These are phyloP conservation scores for Chalciporus piperatus DNA, from an alignment of 768 basidiomycete species.

Conservation along the genomic window DNA sequence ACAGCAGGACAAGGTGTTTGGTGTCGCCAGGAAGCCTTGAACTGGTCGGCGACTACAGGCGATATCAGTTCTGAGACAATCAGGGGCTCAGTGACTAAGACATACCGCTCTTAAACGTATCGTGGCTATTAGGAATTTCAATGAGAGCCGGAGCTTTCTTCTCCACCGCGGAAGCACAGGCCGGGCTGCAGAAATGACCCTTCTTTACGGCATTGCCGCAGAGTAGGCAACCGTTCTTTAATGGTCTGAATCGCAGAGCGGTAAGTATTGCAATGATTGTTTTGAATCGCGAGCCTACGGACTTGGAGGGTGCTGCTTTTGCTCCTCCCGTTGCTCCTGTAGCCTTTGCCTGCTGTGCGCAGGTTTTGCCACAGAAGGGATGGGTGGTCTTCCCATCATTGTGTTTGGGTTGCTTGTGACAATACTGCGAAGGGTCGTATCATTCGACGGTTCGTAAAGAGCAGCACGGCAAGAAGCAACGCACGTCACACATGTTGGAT, in stretches of 20 bases:
- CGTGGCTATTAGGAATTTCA: slow-evolving; percentile 57
- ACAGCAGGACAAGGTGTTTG: slow-evolving; percentile 56
- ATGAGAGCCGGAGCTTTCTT: slow-evolving; percentile 54
- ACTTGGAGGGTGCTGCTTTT: slow-evolving; percentile 28
- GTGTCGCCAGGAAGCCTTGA: slow-evolving; percentile 69
- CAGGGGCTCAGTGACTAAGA: not conserved
- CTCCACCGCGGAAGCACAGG: slow-evolving; percentile 54
- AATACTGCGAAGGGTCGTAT: slow-evolving; percentile 40
- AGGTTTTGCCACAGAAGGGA: slow-evolving; percentile 62
- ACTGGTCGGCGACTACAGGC: slow-evolving; percentile 58
- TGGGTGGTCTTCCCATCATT: slow-evolving; percentile 56
- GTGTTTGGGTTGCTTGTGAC: slow-evolving; percentile 58
- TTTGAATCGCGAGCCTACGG: slow-evolving; percentile 21
- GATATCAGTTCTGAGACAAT: slow-evolving; percentile 1
- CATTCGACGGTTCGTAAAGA: not conserved
- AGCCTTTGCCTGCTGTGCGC: slow-evolving; percentile 47
- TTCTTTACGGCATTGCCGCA: slow-evolving; percentile 59
- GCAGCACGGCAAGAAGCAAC: slow-evolving; percentile 19
- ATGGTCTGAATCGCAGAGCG: slow-evolving; percentile 30
- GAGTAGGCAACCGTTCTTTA: slow-evolving; percentile 52
- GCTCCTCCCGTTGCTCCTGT: slow-evolving; percentile 24
- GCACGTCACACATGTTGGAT: slow-evolving; percentile 50
- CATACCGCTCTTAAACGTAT: slow-evolving; percentile 65
- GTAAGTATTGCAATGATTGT: slow-evolving; percentile 31
- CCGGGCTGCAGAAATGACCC: slow-evolving; percentile 60